Base-by-base conservation (phyloP, 305 asterid species). In the Rubia tinctorum region DNA sequence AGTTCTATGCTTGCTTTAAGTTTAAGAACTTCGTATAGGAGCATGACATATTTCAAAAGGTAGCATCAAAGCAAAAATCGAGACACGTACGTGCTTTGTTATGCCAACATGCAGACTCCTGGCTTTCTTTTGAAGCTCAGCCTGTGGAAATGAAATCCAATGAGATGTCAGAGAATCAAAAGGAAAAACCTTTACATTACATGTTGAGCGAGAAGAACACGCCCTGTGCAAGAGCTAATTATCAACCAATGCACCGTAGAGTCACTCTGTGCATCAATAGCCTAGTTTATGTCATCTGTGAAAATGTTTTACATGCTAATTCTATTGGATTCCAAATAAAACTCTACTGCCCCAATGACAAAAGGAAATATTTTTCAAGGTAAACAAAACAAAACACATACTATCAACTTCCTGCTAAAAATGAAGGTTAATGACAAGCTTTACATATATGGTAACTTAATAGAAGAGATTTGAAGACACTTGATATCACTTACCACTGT, bases 31-130 rank as follows among this genome's bases (percentile, higher is more conserved):
- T 47, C 12, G n/a, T n/a, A n/a, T n/a, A n/a, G n/a, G n/a, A n/a
- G n/a, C n/a, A n/a, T n/a, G n/a, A n/a, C n/a, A n/a, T n/a, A n/a
- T n/a, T n/a, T n/a, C n/a, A n/a, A n/a, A n/a, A 51, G 58, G 20
- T 51, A 51, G 58, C 1, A 17, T 51, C 20, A 51, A 51, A 51
- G 22, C 22, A 17, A 8, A 73, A 77, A 15, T 64, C 42, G 47
- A 68, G n/a, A 56, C 69, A 37, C 60, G 2, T 74, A 81, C 85
- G 70, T 84, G 77, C 43, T 75, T 81, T 56, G 82, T 77, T 68
- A 84, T 81, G 70, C 81, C 85, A 74, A 72, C 78, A 7, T 81
- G 88, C 74, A 84, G 77, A 76, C 51, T 75, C 71, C 78, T 84
- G 64, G 84, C 85, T 74, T 81, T 84, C 81, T 77, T 62, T 70